Base-by-base conservation (phyloP, 2,329 filamentous ascomycete species). In the Golovinomyces cichoracearum region DNA sequence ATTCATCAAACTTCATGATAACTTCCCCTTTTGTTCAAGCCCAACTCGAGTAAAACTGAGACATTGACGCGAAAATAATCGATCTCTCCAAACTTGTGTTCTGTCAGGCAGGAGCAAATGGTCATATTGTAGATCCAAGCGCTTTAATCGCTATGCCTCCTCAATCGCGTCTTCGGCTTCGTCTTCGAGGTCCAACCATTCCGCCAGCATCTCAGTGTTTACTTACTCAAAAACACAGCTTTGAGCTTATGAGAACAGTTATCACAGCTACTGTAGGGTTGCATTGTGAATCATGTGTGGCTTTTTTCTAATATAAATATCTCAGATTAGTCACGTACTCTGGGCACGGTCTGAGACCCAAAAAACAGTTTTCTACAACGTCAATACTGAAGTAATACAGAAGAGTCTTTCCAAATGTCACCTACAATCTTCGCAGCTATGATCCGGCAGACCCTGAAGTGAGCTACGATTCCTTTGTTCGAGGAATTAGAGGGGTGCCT, bases 391-490 rank as follows among this genome's bases (percentile, higher is more conserved):
- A 29, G 2, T 26, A n/a, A 25, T 17, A 35, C 25, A 52, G 53
- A 13, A 22, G 41, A 44, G 44, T 53, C 5, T 53, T 56, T 29
- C 50, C 50, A 13, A 40, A 41, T 17, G 23, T 49, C 27, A 29
- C 48, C 25, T 52, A 40, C n/a, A 25, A 40, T n/a, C 26, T 49
- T 12, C 49, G 49, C 19, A 19, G 23, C 5, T 56, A 51, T 44
- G 53, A 57, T 29, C 53, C 52, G 17, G 48, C 53, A 25, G 51
- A 57, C 27, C 53, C 55, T 10, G 49, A 51, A 17, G 45, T 48
- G 10, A 50, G 48, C 7, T 57, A 57, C 33, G 51, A 55, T 37
- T 21, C 50, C 21, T 57, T 55, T 23, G 50, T 53, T 19, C 35
- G 51, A 10, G 50, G 52, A 10, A 21, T 27, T 5, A 46, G 48